A percentile compares a stretch with the other conserved stretches of the same genome.
These are phyloP conservation scores for Chrysoporthe deuterocubensis DNA, from an alignment of 2,329 filamentous ascomycete genomes.

Conservation along the genomic window DNA sequence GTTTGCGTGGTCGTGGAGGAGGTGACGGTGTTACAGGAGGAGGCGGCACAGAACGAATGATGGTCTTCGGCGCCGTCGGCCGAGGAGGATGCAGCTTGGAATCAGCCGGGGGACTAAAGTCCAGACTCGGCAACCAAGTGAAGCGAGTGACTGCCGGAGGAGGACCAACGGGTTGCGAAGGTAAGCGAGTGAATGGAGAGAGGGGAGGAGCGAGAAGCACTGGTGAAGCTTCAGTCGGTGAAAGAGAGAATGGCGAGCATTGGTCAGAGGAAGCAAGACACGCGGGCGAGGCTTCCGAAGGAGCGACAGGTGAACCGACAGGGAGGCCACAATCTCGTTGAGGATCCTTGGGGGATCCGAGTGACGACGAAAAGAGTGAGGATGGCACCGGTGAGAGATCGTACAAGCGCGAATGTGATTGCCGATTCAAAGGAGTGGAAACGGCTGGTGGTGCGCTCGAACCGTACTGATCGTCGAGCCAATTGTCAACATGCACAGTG, in stretches of 20 bases:
- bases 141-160: neutral
- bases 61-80: neutral
- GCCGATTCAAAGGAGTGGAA: neutral
- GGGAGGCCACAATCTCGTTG: conserved; percentile 6
- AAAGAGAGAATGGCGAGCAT: neutral
- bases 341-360: neutral
- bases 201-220: neutral
- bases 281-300: neutral
- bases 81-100: neutral
- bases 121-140: conserved; percentile 1
- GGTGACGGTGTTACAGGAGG: neutral
- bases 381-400: neutral
- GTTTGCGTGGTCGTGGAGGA: conserved; percentile 15
- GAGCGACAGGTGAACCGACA: conserved; percentile 1
- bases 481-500: neutral
- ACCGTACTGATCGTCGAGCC: conserved; percentile 5
- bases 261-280: neutral
- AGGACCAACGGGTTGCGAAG: neutral
- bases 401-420: neutral
- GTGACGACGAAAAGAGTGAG: conserved; percentile 13
- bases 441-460: neutral
- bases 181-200: neutral
- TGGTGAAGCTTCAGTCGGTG: neutral
- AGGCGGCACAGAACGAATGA: neutral
- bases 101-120: neutral